These are phyloP conservation scores for Blastomyces gilchristii DNA, from an alignment of 2,329 filamentous ascomycete species.

Conservation along the genomic window DNA sequence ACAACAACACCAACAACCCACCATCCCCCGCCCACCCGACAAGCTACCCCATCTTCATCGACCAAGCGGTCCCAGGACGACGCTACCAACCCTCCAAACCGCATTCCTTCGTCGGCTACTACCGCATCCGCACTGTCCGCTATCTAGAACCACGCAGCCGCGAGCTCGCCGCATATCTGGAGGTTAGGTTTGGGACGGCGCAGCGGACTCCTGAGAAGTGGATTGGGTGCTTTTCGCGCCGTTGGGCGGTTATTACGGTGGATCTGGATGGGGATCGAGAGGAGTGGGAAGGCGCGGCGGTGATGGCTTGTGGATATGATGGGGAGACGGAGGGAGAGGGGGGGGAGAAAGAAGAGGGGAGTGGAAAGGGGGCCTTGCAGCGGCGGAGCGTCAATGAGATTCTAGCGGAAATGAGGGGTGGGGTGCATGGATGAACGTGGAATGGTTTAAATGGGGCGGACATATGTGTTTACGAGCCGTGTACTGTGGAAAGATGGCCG, in stretches of 20 bases:
- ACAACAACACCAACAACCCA: no score
- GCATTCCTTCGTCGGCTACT: slow-evolving; percentile 7
- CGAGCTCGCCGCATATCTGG: slow-evolving; percentile 8
- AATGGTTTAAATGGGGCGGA: not conserved
- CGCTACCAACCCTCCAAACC: not conserved
- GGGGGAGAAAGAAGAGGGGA: not conserved
- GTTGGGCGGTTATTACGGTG: slow-evolving; percentile 3
- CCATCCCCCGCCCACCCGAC: not conserved
- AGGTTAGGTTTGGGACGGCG: slow-evolving; percentile 3
- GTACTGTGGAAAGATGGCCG: not conserved
- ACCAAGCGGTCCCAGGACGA: not conserved
- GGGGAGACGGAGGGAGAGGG: no score
- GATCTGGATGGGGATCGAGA: not conserved
- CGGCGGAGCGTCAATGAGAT: not conserved
- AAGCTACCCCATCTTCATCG: slow-evolving; percentile 11
- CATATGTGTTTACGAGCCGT: not conserved
- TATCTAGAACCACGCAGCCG: slow-evolving; percentile 9
- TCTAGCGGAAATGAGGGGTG: not conserved
- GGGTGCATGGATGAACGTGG: no score
- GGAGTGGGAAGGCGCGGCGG: not conserved
- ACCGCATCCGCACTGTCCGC: slow-evolving; percentile 6
- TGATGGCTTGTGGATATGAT: no score
- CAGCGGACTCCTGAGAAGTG: not conserved
- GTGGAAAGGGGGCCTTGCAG: not conserved
- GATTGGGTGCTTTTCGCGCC: not conserved